These are phyloP conservation scores for Cylindrodendrum hubeiense DNA, from an alignment of 2,329 filamentous ascomycete species.

Conservation along the genomic window DNA sequence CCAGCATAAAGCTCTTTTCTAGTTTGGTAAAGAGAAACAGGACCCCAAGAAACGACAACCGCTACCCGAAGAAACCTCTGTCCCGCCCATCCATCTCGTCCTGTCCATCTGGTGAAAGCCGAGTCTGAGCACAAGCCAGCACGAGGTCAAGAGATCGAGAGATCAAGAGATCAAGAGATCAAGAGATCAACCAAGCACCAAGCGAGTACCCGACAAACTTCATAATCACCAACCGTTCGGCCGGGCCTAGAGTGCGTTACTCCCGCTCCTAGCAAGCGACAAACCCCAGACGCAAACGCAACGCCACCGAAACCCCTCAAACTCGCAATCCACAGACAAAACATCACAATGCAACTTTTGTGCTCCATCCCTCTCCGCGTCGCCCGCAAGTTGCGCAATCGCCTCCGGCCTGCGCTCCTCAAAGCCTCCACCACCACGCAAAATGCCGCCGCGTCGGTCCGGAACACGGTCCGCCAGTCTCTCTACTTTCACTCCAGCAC, in stretches of 20 bases:
- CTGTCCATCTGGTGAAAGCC: background rate
- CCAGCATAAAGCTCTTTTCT: background rate
- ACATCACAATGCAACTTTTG: constrained; percentile 37
- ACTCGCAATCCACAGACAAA: background rate
- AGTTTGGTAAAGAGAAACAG: background rate
- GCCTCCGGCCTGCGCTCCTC: constrained; percentile 29
- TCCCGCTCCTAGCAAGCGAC: background rate
- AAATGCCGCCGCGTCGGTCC: constrained; percentile 37
- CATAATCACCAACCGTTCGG: background rate
- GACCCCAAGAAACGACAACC: background rate
- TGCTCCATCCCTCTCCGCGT: constrained; percentile 37
- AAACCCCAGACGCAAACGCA: background rate
- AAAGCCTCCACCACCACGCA: constrained; percentile 36
- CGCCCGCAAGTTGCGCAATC: constrained; percentile 38
- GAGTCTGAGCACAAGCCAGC: background rate
- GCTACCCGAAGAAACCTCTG: background rate
- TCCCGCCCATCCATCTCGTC: no score
- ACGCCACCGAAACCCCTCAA: background rate
- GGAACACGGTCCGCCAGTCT: constrained; percentile 41
- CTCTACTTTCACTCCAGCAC: constrained; percentile 35
- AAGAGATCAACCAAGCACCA: background rate
- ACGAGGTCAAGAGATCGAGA: background rate
- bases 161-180: background rate
- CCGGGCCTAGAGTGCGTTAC: background rate
- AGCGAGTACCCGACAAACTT: background rate